phyloP scores from a whole-genome alignment of 176 grass and related monocot species.

The Bothriochloa decipiens region DNA sequence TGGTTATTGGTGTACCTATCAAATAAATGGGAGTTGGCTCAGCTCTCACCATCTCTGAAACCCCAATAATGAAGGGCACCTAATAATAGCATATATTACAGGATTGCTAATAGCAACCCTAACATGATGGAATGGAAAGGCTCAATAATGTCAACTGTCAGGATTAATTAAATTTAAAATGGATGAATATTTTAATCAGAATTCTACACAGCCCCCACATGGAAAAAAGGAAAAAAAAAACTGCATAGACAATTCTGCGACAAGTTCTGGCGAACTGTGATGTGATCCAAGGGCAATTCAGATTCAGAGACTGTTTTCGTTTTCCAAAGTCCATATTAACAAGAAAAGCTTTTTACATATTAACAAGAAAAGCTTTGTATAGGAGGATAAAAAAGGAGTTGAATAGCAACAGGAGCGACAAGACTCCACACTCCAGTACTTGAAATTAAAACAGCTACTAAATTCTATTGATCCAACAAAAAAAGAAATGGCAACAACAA shows the following conservation, averaged over 20 bases:
- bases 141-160: constrained; percentile 30
- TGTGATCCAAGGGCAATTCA: not conserved
- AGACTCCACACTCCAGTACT: not conserved
- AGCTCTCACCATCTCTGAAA: constrained; percentile 44
- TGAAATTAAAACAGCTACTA: constrained; percentile 11
- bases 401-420: not conserved
- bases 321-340: not conserved
- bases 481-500: constrained; percentile 5
- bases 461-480: constrained; percentile 20
- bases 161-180: constrained; percentile 16
- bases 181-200: constrained; percentile 15
- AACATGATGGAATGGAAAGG: constrained; percentile 11
- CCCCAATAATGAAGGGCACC: constrained; percentile 35
- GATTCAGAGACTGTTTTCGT: not conserved
- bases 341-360: constrained; percentile 1
- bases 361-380: not conserved
- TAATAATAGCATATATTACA: constrained; percentile 41
- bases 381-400: not conserved
- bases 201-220: not conserved
- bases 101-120: constrained; percentile 16
- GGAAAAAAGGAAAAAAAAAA: not conserved
- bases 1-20: constrained; percentile 38
- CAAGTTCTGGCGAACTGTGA: not conserved
- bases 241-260: not conserved
- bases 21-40: constrained; percentile 51